These are phyloP conservation scores for Ettlia oleoabundans DNA, from an alignment of 139 green algal genomes.

Conservation along the genomic window DNA sequence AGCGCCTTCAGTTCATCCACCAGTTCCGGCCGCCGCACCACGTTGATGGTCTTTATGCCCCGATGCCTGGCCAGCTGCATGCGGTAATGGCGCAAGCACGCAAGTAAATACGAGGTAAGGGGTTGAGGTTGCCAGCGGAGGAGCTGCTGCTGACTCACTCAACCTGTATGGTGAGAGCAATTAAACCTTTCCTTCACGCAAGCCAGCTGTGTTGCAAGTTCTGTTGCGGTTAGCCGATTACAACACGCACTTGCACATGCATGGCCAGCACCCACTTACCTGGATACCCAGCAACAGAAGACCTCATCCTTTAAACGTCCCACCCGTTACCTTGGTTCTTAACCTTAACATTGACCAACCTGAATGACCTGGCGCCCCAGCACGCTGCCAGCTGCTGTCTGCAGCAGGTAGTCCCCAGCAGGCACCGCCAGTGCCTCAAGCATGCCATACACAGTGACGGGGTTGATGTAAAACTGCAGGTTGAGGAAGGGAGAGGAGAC, in stretches of 20 bases:
- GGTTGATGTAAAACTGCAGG: conserved; percentile 45
- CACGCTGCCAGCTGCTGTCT: conserved; percentile 59
- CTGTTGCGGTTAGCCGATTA: too few species aligned
- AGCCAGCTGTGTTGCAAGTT: too few species aligned
- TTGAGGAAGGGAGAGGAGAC: neutral
- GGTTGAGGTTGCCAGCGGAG: neutral
- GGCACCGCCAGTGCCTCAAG: conserved; percentile 49
- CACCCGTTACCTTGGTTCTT: too few species aligned
- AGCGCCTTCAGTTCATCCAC: conserved; percentile 49
- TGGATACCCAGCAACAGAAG: too few species aligned
- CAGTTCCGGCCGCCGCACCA: conserved; percentile 49
- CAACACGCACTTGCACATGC: too few species aligned
- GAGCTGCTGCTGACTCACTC: too few species aligned
- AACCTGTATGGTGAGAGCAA: too few species aligned
- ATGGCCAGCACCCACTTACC: too few species aligned
- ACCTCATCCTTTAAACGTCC: too few species aligned
- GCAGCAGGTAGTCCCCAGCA: conserved; percentile 54
- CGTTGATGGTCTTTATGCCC: conserved; percentile 58
- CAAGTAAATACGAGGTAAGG: neutral
- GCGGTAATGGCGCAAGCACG: neutral
- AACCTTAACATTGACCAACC: neutral
- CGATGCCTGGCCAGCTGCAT: conserved; percentile 35
- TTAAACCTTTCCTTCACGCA: too few species aligned
- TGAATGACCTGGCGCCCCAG: conserved; percentile 56
- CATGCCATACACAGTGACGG: conserved; percentile 58